phyloP scores from a whole-genome alignment of 2,329 filamentous ascomycete genomes.

The Bipolaris sorokiniana region DNA sequence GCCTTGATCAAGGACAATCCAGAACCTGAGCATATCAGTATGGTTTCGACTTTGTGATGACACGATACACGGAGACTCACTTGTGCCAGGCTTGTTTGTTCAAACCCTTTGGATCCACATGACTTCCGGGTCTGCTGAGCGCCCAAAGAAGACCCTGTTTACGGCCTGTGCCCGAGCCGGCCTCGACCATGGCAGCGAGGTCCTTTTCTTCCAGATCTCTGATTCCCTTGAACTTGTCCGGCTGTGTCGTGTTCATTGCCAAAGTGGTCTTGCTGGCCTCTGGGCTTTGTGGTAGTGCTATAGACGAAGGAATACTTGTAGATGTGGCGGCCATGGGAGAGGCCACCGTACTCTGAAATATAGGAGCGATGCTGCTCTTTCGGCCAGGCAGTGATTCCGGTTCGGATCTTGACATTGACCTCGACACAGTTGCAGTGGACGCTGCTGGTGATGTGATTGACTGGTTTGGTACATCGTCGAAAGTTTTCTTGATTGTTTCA shows the following conservation, averaged over 20 bases:
- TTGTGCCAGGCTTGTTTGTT: slow-evolving; percentile 99
- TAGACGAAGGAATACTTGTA: slow-evolving; percentile 29
- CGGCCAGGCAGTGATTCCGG: slow-evolving; percentile 34
- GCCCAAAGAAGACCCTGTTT: slow-evolving; percentile 98
- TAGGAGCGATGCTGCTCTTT: slow-evolving; percentile 41
- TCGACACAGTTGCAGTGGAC: slow-evolving; percentile 33
- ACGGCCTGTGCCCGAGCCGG: slow-evolving; percentile 68
- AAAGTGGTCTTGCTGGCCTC: slow-evolving; percentile 35
- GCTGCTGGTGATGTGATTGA: slow-evolving; percentile 30
- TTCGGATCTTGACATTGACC: slow-evolving; percentile 31
- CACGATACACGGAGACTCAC: slow-evolving; percentile 60
- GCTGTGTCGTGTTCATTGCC: slow-evolving; percentile 43
- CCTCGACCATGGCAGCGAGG: slow-evolving; percentile 51
- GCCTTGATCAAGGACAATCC: slow-evolving; percentile 96
- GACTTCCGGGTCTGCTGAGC: slow-evolving; percentile 86
- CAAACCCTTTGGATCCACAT: slow-evolving; percentile 91
- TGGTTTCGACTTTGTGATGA: neutral
- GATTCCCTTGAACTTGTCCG: slow-evolving; percentile 82
- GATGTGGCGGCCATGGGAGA: slow-evolving; percentile 37
- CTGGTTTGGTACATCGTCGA: slow-evolving; percentile 39
- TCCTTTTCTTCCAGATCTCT: slow-evolving; percentile 90
- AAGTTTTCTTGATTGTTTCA: slow-evolving; percentile 77
- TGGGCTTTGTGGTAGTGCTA: slow-evolving; percentile 38
- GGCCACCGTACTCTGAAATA: slow-evolving; percentile 45
- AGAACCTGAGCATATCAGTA: slow-evolving; percentile 70